Base-by-base conservation (phyloP, 257 asterid genomes). In the Avicennia marina region DNA sequence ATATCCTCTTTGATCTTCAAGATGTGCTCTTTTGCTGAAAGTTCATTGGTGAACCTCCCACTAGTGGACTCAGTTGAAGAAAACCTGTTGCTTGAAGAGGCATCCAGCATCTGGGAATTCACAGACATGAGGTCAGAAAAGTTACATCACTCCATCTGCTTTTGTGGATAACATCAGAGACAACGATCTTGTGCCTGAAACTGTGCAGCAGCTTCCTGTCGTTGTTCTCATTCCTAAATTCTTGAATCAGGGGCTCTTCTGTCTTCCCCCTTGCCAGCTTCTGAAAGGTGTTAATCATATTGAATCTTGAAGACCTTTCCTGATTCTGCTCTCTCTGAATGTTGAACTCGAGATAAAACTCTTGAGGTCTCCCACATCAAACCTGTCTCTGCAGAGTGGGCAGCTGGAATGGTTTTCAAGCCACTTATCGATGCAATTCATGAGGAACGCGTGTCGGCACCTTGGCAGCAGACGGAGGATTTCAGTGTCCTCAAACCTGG, bases 141-240 rank as follows among this genome's bases (percentile, higher is more conserved):
- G 61, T 75, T 17, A 82, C 78, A 57, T 80, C 85, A 50, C 95
- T 85, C 95, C 95, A 82, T 13, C 95, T 57, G 65, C 81, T 76
- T 67, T 80, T 82, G 18, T 66, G 50, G 0, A 82, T 74, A 13
- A 72, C 78, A 63, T 77, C 86, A 9, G 90, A 77, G 0, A 70
- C 78, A 38, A 75, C 56, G 48, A 85, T 75, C 73, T 40, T 82
- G 55, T 85, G 95, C 50, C 71, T 77, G 11, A 73, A 22, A 58
- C 69, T 79, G 12, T 78, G 88, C 10, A 78, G 24, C 34, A 27
- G 12, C 5, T 57, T 31, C 3, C 27, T 7, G 11, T 64, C 47
- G 4, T 19, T 42, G 1, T 17, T 18, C 34, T 36, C 56, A 1
- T 53, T 48, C 22, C 51, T 33, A 45, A 17, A 24, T 57, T 55